Percentiles rank a stretch among this genome's conserved stretches.
Evolutionary conservation across 768 basidiomycete genomes (phyloP).

Genomic region (Tylopilus sp.): DNA sequence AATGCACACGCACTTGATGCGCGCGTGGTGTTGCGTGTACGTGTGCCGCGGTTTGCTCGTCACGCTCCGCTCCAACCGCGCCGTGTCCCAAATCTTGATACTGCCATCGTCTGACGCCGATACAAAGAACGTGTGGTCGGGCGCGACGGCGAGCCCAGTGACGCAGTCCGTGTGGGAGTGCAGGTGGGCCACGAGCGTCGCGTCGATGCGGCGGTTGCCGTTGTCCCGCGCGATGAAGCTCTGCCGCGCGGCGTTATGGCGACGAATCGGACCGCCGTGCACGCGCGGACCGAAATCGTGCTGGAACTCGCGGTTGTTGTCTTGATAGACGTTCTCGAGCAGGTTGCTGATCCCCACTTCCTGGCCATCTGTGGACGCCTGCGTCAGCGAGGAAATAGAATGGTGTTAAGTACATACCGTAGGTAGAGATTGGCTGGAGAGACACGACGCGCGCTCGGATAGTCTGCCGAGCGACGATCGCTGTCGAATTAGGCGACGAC

Average conservation of each 20-base stretch:
- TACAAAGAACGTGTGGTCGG: conserved; percentile 93
- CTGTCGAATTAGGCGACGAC: conserved; percentile 70
- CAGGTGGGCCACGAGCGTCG: conserved; percentile 80
- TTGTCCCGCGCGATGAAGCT: conserved; percentile 66
- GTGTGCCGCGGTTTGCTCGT: conserved; percentile 79
- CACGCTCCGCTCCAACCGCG: conserved; percentile 90
- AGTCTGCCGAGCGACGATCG: conserved; percentile 49
- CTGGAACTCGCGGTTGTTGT: conserved; percentile 80
- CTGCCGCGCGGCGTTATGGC: conserved; percentile 70
- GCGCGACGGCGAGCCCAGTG: conserved; percentile 80
- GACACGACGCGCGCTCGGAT: conserved; percentile 49
- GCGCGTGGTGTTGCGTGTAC: conserved; percentile 67
- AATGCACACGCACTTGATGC: conserved; percentile 66
- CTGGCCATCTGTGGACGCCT: conserved; percentile 61
- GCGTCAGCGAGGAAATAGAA: conserved; percentile 1
- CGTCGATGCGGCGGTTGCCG: conserved; percentile 58
- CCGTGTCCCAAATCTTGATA: conserved; percentile 90
- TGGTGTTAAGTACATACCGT: conserved; percentile 45
- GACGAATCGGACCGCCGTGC: conserved; percentile 74
- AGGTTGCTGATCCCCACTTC: conserved; percentile 88
- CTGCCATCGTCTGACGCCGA: conserved; percentile 93
- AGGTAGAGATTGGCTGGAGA: conserved; percentile 61
- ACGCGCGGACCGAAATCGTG: conserved; percentile 91
- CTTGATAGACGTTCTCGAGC: conserved; percentile 85
- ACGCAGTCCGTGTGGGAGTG: conserved; percentile 78